Conservation (phyloP, 139 green algal species). For the Chlamydomonas applanata region DNA sequence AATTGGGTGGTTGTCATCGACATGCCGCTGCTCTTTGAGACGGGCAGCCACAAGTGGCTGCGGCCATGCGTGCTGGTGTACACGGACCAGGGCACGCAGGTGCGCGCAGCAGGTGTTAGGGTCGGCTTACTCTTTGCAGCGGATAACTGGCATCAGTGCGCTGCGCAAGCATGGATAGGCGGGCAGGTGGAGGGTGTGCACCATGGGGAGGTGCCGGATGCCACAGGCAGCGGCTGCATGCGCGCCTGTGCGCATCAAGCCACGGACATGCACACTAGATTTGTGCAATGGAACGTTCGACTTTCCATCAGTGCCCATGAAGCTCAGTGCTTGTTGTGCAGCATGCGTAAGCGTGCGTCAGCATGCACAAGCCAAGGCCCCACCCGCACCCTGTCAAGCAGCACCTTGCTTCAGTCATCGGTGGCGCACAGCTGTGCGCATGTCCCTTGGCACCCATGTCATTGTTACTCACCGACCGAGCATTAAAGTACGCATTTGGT, state of each 20-base stretch:
- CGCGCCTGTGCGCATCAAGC: too few species aligned
- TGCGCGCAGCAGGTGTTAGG: neutral
- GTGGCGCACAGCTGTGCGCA: neutral
- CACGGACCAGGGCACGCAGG: slow-evolving; percentile 36
- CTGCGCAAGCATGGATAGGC: too few species aligned
- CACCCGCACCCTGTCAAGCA: too few species aligned
- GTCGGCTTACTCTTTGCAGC: neutral
- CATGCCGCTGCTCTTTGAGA: slow-evolving; percentile 89
- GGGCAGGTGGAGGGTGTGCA: too few species aligned
- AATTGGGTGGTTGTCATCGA: slow-evolving; percentile 64
- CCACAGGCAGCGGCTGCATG: too few species aligned
- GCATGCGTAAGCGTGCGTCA: too few species aligned
- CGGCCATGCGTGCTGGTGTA: slow-evolving; percentile 54
- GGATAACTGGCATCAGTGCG: neutral
- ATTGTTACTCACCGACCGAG: neutral
- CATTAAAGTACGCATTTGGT: neutral
- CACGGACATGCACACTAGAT: too few species aligned
- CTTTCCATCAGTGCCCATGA: too few species aligned
- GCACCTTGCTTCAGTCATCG: neutral
- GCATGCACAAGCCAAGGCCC: too few species aligned
- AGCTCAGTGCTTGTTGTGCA: too few species aligned
- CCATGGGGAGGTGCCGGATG: too few species aligned
- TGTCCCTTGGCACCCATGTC: neutral
- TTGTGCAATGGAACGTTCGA: too few species aligned
- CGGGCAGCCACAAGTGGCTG: slow-evolving; percentile 25